Percentiles rank a stretch among this genome's conserved stretches.
phyloP scores from a whole-genome alignment of 805 yeast species.

The Candida dendrica region DNA sequence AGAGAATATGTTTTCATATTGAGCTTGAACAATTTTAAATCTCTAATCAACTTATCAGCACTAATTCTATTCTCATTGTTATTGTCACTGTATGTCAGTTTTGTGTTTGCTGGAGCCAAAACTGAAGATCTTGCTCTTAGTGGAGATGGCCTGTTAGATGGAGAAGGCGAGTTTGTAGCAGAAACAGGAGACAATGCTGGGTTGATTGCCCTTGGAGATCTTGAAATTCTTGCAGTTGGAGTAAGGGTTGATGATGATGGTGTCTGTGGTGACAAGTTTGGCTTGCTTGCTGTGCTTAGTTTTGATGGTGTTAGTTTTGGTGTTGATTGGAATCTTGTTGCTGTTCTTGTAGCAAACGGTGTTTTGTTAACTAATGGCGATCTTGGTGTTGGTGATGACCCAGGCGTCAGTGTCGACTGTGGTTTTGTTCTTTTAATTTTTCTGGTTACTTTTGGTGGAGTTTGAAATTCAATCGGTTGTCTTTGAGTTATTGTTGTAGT shows the following conservation, averaged over 20 bases:
- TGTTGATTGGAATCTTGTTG: neutral
- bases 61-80: slow-evolving; percentile 10
- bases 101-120: neutral
- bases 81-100: neutral
- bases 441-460: slow-evolving; percentile 18
- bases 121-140: neutral
- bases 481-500: neutral
- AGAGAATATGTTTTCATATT: slow-evolving; percentile 14
- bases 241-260: neutral
- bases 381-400: slow-evolving; percentile 17
- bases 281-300: slow-evolving; percentile 8
- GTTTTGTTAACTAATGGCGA: slow-evolving; percentile 8
- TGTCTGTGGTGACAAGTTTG: slow-evolving; percentile 17
- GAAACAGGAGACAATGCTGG: neutral
- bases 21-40: slow-evolving; percentile 10
- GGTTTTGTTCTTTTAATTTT: slow-evolving; percentile 12
- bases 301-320: slow-evolving; percentile 17
- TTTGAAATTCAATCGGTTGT: slow-evolving; percentile 13
- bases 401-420: slow-evolving; percentile 11
- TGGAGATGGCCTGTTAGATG: slow-evolving; percentile 1
- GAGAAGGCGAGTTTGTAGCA: slow-evolving; percentile 2
- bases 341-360: slow-evolving; percentile 1
- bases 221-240: neutral
- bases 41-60: slow-evolving; percentile 9
- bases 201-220: neutral